phyloP scores from a whole-genome alignment of 2,329 filamentous ascomycete genomes.

The Ilyonectria destructans region DNA sequence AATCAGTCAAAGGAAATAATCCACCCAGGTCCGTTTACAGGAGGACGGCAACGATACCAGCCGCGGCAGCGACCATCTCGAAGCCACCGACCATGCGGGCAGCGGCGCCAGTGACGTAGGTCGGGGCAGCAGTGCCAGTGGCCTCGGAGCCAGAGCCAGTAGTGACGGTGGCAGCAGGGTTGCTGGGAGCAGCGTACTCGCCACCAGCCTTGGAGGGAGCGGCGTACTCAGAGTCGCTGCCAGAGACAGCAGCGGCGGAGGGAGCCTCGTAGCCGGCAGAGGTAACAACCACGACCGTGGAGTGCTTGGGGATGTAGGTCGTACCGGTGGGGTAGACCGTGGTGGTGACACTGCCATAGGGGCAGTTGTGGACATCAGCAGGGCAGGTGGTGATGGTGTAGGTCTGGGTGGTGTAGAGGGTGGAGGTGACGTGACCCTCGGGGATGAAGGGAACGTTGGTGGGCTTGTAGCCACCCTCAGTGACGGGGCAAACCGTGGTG shows the following conservation, averaged over 20 bases:
- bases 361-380: slow-evolving; percentile 51
- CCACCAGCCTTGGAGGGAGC: background rate
- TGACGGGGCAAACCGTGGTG: slow-evolving; percentile 56
- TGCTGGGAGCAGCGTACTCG: slow-evolving; percentile 30
- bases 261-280: slow-evolving; percentile 20
- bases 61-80: slow-evolving; percentile 51
- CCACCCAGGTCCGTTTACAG: slow-evolving; percentile 51
- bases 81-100: slow-evolving; percentile 51
- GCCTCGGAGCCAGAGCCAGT: slow-evolving; percentile 35
- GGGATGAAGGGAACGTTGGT: slow-evolving; percentile 38
- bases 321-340: slow-evolving; percentile 50
- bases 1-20: slow-evolving; percentile 38
- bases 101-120: slow-evolving; percentile 51
- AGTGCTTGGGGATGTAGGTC: slow-evolving; percentile 50
- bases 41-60: slow-evolving; percentile 53
- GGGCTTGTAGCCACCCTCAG: slow-evolving; percentile 35
- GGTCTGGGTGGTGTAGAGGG: slow-evolving; percentile 53
- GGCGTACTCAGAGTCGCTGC: slow-evolving; percentile 3
- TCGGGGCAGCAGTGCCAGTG: slow-evolving; percentile 40
- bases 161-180: slow-evolving; percentile 43
- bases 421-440: slow-evolving; percentile 52
- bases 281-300: background rate
- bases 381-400: slow-evolving; percentile 55
- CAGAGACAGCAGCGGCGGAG: background rate
- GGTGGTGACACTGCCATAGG: slow-evolving; percentile 52